phyloP scores from a whole-genome alignment of 306 rosid genomes.

The Cotoneaster glaucophyllus region DNA sequence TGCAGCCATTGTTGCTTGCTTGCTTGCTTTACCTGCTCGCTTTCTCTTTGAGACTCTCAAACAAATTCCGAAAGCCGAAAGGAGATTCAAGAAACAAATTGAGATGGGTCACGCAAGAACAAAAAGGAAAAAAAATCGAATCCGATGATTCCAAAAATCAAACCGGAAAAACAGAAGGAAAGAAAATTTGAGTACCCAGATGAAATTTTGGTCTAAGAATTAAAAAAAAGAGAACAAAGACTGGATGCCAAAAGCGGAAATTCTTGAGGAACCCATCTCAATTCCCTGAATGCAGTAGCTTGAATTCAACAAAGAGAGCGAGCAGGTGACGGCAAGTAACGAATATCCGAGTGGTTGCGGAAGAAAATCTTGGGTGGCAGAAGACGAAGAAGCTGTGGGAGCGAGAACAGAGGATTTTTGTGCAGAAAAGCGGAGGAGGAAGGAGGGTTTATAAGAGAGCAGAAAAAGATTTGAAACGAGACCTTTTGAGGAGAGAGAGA shows the following conservation, averaged over 20 bases:
- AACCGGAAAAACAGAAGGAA: not conserved
- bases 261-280: constrained; percentile 36
- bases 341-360: constrained; percentile 4
- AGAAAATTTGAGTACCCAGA: not conserved
- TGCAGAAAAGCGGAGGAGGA: not conserved
- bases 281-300: not conserved
- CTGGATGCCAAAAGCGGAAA: constrained; percentile 17
- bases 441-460: constrained; percentile 43
- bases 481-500: not conserved
- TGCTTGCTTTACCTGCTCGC: constrained; percentile 32
- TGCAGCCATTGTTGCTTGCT: constrained; percentile 33
- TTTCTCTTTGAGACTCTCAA: constrained; percentile 20
- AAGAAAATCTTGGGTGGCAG: not conserved
- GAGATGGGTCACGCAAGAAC: constrained; percentile 13
- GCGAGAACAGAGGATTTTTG: not conserved
- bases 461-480: constrained; percentile 27
- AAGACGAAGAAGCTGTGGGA: constrained; percentile 2
- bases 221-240: constrained; percentile 7
- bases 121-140: not conserved
- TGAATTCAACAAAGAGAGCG: not conserved
- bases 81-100: constrained; percentile 1
- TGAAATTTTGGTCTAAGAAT: not conserved
- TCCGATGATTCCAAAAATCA: not conserved
- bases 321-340: not conserved
- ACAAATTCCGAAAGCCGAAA: not conserved